phyloP scores from a whole-genome alignment of 2,329 filamentous ascomycete species.

The Penicillium capsulatum region DNA sequence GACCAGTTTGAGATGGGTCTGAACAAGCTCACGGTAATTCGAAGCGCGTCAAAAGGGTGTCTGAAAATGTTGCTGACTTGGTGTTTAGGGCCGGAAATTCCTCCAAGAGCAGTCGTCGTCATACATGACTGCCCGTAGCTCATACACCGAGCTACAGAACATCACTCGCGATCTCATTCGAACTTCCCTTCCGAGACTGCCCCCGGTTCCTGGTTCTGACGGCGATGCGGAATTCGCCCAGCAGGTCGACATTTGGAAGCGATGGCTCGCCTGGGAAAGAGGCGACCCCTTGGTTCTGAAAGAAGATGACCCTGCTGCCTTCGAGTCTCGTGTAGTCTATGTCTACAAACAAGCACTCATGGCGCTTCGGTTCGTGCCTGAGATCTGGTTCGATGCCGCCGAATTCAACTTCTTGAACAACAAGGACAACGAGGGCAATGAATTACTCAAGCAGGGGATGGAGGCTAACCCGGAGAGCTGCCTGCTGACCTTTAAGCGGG shows the following conservation, averaged over 20 bases:
- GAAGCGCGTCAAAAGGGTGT: not conserved
- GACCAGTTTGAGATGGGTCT: slow-evolving; percentile 91
- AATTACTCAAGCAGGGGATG: slow-evolving; percentile 77
- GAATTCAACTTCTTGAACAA: slow-evolving; percentile 85
- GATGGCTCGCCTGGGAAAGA: slow-evolving; percentile 94
- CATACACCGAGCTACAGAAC: slow-evolving; percentile 85
- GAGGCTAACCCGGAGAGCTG: slow-evolving; percentile 91
- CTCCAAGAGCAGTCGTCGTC: slow-evolving; percentile 86
- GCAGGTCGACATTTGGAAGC: slow-evolving; percentile 86
- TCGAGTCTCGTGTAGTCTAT: slow-evolving; percentile 76
- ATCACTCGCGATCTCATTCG: slow-evolving; percentile 72
- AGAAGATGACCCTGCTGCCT: slow-evolving; percentile 70
- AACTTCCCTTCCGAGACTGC: slow-evolving; percentile 72
- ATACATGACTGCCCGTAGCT: slow-evolving; percentile 94
- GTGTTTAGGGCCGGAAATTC: slow-evolving; percentile 75
- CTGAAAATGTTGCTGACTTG: not conserved
- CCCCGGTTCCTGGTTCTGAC: slow-evolving; percentile 79
- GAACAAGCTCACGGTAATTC: slow-evolving; percentile 77
- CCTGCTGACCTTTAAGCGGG: slow-evolving; percentile 81
- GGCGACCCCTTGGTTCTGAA: slow-evolving; percentile 83
- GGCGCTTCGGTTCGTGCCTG: slow-evolving; percentile 89
- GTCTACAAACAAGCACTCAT: slow-evolving; percentile 92
- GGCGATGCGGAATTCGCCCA: slow-evolving; percentile 78
- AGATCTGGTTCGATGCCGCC: slow-evolving; percentile 92
- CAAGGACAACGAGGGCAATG: slow-evolving; percentile 65